Conservation (phyloP, 805 yeast genomes). For the Starmerella cellae region DNA sequence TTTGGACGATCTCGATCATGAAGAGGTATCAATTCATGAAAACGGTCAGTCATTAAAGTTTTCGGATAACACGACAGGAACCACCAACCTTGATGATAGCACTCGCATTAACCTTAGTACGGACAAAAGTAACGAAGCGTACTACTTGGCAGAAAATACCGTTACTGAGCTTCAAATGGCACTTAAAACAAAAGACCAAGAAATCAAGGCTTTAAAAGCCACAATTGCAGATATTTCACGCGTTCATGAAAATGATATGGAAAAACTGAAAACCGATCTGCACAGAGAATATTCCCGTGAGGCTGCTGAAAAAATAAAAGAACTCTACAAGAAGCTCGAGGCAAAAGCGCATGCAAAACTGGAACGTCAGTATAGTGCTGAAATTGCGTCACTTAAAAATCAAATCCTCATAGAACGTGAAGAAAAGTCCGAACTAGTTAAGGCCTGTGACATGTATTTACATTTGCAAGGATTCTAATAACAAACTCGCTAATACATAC, state of each 20-base stretch:
- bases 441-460: constrained; percentile 34
- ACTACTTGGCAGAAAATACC: neutral
- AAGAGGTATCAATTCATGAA: no score
- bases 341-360: constrained; percentile 18
- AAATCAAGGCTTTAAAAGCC: constrained; percentile 1
- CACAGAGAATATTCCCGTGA: constrained; percentile 8
- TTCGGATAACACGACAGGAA: no score
- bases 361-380: constrained; percentile 5
- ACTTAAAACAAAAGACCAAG: constrained; percentile 1
- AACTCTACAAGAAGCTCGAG: neutral
- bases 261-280: neutral
- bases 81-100: no score
- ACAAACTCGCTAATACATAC: no score
- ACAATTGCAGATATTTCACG: neutral
- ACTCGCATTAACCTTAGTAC: no score
- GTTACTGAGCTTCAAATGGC: neutral
- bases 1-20: no score
- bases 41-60: no score
- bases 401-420: constrained; percentile 38
- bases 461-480: constrained; percentile 7
- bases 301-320: constrained; percentile 9
- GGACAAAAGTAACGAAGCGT: no score
- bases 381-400: constrained; percentile 38
- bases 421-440: constrained; percentile 47
- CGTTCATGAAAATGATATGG: neutral